Evolutionary conservation across 805 yeast species (phyloP), one percentile per base, ranked within the genome.

Genomic region (Candida koratica): DNA sequence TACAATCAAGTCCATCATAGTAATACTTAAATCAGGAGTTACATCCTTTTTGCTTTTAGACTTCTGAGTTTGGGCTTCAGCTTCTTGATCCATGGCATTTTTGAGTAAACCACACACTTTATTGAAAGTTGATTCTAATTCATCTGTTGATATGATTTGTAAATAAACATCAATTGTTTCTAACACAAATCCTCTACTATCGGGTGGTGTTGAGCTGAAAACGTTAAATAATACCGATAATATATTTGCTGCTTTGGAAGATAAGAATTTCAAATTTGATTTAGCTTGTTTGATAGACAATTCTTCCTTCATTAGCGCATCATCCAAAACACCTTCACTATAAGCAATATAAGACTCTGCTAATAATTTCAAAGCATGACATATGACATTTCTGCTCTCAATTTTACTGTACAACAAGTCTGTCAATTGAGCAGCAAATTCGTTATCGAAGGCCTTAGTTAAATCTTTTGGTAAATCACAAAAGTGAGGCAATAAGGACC

Each of bases 1-100:
- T 33, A 88, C 94, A 36, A 88, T 73, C 39, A 93, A 70, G 56
- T 93, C 98, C 82, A 90, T 74, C 85, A 94, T 80, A 12, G 96
- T 87, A 26, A 84, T 78, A 45, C 87, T 76, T 45, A 81, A 61
- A 34, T 75, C 71, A 16, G 82, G 75, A 13, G 67, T 54, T 8
- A 54, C 61, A 19, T 39, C 43, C 42, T 46, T 56, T 14, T 24
- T 34, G 12, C 20, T 28, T 19, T 15, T 25, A 19, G 28, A 17
- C n/a, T n/a, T n/a, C n/a, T n/a, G n/a, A n/a, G n/a, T n/a, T n/a
- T n/a, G n/a, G 51, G 58, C 18, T 49, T 56, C 46, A 9, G 53
- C 47, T 49, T 77, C 82, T 36, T 76, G 73, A 35, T 81, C 85
- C 60, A 89, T 67, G 3, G 90, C 83, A 37, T 76, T 71, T 49